Evolutionary conservation across 1,284 basidiomycete species (phyloP).

Genomic region (Chalciporus sp.): DNA sequence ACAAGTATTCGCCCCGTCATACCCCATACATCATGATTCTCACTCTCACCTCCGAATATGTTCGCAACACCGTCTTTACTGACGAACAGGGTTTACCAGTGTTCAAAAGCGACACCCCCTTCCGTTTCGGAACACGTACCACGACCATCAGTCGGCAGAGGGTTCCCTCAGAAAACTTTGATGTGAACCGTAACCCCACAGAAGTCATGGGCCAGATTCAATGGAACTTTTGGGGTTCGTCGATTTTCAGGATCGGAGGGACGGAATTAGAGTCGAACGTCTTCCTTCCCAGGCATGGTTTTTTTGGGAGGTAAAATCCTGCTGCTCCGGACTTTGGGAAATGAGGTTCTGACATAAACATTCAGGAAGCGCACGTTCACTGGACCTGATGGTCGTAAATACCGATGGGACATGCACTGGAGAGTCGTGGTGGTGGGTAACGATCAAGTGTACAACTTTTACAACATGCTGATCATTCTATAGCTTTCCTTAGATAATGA

Average conservation of each 20-base stretch:
- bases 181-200: background rate
- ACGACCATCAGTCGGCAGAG: slow-evolving; percentile 22
- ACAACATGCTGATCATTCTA: background rate
- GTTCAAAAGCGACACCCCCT: slow-evolving; percentile 29
- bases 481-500: slow-evolving; percentile 29
- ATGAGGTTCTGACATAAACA: background rate
- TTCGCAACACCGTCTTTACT: slow-evolving; percentile 29
- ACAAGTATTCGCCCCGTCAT: too few species aligned
- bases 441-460: background rate
- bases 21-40: slow-evolving; percentile 23
- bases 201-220: slow-evolving; percentile 23
- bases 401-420: slow-evolving; percentile 28
- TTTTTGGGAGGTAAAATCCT: slow-evolving; percentile 21
- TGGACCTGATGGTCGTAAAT: slow-evolving; percentile 25
- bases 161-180: background rate
- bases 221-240: slow-evolving; percentile 24
- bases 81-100: slow-evolving; percentile 25
- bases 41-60: slow-evolving; percentile 23
- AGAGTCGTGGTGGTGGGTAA: slow-evolving; percentile 21
- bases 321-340: background rate
- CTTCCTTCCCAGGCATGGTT: slow-evolving; percentile 22
- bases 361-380: slow-evolving; percentile 31
- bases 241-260: slow-evolving; percentile 23
- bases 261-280: slow-evolving; percentile 16
- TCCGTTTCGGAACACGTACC: slow-evolving; percentile 24